Evolutionary conservation across 805 yeast species (phyloP).

Genomic region (Lachancea dasiensis): DNA sequence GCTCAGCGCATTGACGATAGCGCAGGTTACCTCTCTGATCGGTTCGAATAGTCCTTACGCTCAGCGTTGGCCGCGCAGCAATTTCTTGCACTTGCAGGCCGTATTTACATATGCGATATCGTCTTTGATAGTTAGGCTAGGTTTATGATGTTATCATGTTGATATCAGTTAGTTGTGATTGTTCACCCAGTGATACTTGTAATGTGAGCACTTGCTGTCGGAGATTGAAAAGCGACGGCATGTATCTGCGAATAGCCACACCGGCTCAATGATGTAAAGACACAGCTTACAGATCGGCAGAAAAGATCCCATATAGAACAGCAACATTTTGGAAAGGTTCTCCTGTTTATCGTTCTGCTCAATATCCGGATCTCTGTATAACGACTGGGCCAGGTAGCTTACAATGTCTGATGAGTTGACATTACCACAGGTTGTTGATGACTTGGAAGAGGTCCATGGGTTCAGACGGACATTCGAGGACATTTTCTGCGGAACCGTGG

Average conservation of each 20-base stretch:
- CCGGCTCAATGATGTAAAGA: neutral
- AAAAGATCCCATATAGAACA: neutral
- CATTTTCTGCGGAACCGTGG: constrained; percentile 84
- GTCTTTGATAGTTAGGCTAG: too few species aligned
- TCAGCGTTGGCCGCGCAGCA: too few species aligned
- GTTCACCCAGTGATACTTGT: too few species aligned
- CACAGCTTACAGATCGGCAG: neutral
- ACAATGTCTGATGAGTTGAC: constrained; percentile 12
- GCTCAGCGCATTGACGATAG: too few species aligned
- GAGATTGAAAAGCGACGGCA: constrained; percentile 3
- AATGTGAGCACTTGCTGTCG: constrained; percentile 1
- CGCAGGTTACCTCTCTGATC: too few species aligned
- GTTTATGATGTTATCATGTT: neutral
- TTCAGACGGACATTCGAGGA: constrained; percentile 54
- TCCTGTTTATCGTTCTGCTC: too few species aligned
- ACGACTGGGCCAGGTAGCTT: too few species aligned
- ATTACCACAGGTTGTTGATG: constrained; percentile 13
- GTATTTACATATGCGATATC: too few species aligned
- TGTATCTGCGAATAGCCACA: constrained; percentile 1
- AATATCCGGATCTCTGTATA: too few species aligned
- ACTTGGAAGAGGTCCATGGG: constrained; percentile 9
- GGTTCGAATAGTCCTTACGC: too few species aligned
- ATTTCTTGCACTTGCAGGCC: too few species aligned
- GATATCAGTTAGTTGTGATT: neutral
- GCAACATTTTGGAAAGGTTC: neutral